Evolutionary conservation across 1,284 basidiomycete species (phyloP), one percentile per base, ranked within the genome.

Genomic region (Mycena sp.): DNA sequence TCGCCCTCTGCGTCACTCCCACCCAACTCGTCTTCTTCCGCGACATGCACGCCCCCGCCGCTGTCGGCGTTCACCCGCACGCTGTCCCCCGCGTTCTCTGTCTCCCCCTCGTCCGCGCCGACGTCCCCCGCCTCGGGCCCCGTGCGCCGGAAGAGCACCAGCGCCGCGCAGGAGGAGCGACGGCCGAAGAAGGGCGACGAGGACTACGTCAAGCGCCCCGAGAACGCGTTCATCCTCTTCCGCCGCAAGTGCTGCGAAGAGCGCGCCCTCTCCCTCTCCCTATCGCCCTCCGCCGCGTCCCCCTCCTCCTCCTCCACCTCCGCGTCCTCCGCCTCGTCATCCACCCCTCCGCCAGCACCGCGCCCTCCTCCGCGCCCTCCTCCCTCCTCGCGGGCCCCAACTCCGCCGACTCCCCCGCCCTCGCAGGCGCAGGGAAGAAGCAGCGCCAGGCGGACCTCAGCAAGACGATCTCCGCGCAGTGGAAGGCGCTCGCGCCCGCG

Each of bases 221-320:
- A 92, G 78, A 92, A 92, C 73, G 90, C 90, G 28, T 92, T 92
- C 40, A 92, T 92, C 74, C 83, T 92, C 58, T 92, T 92, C 83
- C 85, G 90, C 58, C 84, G 90, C 69, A 87, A 88, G 71, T 90
- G 88, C 76, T 90, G 88, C 76, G 87, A 90, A 76, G 88, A 90
- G 57, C 85, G 87, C 43, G 61, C 61, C 28, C 49, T 49, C 35
- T 7, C 11, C 16, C 4, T 25, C 26, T 32, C 32, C 32, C 7
- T 35, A 35, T 7, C 14, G 14, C 14, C 48, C 23, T 44, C 48
- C 38, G 12, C 49, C 28, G 26, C 54, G 40, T 30, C 61, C 2
- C 45, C 58, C 11, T 21, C 23, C 14, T 21, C 38, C 6, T 11
- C 38, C n/a, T 23, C 32, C n/a, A 12, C 41, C 26, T 7, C 44